These are phyloP conservation scores for Rubia tinctorum DNA, from an alignment of 305 asterid genomes.

Conservation along the genomic window DNA sequence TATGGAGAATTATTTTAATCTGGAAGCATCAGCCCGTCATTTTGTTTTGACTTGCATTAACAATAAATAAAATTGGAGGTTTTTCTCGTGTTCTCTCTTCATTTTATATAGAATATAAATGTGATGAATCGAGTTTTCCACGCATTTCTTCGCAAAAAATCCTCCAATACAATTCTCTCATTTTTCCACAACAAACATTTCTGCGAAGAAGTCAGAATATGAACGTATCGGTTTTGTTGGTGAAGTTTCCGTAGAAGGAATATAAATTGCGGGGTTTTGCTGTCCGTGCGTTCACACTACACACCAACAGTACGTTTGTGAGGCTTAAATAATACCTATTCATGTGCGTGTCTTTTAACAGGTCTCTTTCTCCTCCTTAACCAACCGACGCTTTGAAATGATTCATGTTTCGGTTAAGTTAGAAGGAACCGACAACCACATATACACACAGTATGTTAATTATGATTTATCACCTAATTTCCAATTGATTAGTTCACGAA, in stretches of 20 bases:
- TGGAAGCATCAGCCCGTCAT: not conserved
- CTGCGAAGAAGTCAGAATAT: not conserved
- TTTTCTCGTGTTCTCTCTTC: no score
- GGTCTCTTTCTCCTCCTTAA: not conserved
- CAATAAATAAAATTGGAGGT: no score
- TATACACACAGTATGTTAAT: not conserved
- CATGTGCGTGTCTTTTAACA: conserved; percentile 6
- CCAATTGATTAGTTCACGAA: not conserved
- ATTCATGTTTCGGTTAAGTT: not conserved
- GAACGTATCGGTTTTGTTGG: not conserved
- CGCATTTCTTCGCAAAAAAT: not conserved
- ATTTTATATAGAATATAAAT: no score
- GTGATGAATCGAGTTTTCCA: not conserved
- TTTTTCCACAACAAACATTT: not conserved
- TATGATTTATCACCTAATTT: conserved; percentile 7
- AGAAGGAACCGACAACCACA: not conserved
- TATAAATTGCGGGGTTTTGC: not conserved
- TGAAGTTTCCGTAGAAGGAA: not conserved
- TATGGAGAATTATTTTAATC: not conserved
- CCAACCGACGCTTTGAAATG: not conserved
- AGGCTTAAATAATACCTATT: not conserved
- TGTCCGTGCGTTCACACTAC: not conserved
- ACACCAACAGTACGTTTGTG: not conserved
- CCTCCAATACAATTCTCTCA: not conserved
- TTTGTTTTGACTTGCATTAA: not conserved